phyloP scores from a whole-genome alignment of 495 filamentous ascomycete species.

The Aspergillus bertholletiae region DNA sequence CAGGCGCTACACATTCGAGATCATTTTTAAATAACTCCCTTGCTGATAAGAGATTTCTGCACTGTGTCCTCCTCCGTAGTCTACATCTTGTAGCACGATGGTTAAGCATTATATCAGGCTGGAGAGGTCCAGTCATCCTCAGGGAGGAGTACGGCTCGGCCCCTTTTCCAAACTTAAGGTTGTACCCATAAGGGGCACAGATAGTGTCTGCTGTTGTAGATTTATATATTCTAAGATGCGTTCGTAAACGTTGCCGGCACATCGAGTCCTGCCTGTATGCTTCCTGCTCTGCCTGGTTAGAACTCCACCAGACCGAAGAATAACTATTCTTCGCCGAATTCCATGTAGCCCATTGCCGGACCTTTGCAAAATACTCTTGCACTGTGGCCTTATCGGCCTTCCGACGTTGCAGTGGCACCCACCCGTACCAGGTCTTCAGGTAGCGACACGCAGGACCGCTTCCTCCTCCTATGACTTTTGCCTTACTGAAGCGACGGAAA shows the following conservation, averaged over 20 bases:
- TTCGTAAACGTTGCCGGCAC: constrained; percentile 20
- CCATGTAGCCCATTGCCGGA: constrained; percentile 33
- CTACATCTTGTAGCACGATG: neutral
- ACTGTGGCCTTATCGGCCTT: constrained; percentile 27
- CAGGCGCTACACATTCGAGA: neutral
- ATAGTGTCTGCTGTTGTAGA: constrained; percentile 22
- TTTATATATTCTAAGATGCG: constrained; percentile 25
- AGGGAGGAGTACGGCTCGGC: neutral
- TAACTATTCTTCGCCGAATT: constrained; percentile 32
- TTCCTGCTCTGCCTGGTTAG: constrained; percentile 21
- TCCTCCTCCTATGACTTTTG: constrained; percentile 29
- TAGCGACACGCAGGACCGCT: constrained; percentile 33
- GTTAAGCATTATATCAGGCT: neutral
- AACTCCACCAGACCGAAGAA: constrained; percentile 43
- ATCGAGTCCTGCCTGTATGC: constrained; percentile 12
- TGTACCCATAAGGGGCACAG: constrained; percentile 19
- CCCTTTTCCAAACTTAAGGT: neutral
- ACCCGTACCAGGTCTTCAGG: constrained; percentile 46
- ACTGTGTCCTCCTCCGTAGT: neutral
- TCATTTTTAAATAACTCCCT: neutral
- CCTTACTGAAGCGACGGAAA: constrained; percentile 30
- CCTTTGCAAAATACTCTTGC: constrained; percentile 12
- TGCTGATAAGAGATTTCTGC: neutral
- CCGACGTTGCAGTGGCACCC: constrained; percentile 33
- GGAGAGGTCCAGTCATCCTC: neutral